Conservation (phyloP, 495 filamentous ascomycete species). For the Penicillium cataractarum region DNA sequence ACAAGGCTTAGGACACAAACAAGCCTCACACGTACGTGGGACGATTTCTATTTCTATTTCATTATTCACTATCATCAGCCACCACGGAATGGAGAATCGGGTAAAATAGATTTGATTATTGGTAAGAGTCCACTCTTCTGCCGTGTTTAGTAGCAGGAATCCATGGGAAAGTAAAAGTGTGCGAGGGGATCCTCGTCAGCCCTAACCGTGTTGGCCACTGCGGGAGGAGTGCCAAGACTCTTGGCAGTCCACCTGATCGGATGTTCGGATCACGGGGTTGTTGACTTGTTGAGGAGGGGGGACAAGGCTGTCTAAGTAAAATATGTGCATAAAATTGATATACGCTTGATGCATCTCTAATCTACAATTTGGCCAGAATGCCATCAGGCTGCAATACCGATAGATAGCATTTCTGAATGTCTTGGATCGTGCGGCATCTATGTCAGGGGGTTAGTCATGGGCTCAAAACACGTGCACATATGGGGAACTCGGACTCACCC, state of each 20-base stretch:
- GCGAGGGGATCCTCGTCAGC: conserved; percentile 22
- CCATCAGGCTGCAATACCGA: conserved; percentile 26
- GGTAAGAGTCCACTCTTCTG: background rate
- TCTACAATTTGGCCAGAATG: conserved; percentile 26
- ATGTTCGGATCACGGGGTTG: conserved; percentile 12
- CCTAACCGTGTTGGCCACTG: conserved; percentile 12
- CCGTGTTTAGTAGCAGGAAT: no score
- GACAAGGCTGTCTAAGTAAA: background rate
- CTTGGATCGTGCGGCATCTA: conserved; percentile 28
- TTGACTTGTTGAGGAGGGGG: background rate
- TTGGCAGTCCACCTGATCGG: conserved; percentile 24
- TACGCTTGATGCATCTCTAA: background rate
- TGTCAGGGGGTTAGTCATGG: background rate
- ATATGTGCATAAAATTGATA: background rate
- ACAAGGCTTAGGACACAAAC: background rate
- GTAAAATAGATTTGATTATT: background rate
- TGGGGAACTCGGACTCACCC: conserved; percentile 27
- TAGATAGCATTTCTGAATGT: conserved; percentile 28
- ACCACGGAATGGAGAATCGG: background rate
- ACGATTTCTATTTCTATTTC: background rate
- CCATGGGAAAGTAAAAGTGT: background rate
- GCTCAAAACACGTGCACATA: background rate
- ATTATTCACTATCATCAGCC: background rate
- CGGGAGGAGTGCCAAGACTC: conserved; percentile 24
- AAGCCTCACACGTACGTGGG: conserved; percentile 13